Base-by-base conservation (phyloP, 2,329 filamentous ascomycete genomes). In the Clonostachys chloroleuca region DNA sequence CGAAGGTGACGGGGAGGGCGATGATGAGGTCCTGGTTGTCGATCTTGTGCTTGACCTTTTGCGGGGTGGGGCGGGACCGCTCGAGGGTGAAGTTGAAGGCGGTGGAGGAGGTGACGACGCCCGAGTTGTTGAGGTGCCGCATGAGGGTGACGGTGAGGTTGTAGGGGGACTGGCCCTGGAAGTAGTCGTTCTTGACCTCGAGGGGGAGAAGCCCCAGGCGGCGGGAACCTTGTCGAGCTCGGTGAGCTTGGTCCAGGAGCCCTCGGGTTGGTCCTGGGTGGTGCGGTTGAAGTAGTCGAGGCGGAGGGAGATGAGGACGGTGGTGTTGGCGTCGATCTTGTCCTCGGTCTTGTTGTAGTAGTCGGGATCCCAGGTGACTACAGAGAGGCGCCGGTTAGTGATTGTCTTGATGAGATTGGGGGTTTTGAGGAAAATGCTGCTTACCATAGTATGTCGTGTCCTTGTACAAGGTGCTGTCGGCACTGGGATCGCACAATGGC, bases 311-410 rank as follows among this genome's bases (percentile, higher is more conserved):
- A 68, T 55, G 24, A 61, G 59, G 47, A 57, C 50, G 34, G 62
- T 62, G 30, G 54, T 45, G 53, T 66, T 66, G 51, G 44, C 41
- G 42, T 48, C 45, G 42, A 45, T 45, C 42, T 49, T 52, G 42
- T 64, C 68, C 20, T 64, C 64, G 47, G 66, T 62, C 43, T 63
- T 58, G 55, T 66, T 65, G 65, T 78, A 80, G 61, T 67, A 75
- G 44, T 69, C 62, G 20, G 77, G 66, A 53, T 83, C 77, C 78
- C 78, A 82, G 30, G 75, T 80, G 46, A 82, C 78, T 81, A 42
- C 8, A 41, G 14, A 16, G n/a, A 16, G 3, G 20, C 4, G 20
- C 20, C 2, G 20, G 42, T 44, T 44, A 44, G 30, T 34, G 6
- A 5, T n/a, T 20, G 20, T 18, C 13, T 16, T 17, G 5, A 18